Percentiles rank a stretch among this genome's conserved stretches.
phyloP scores from a whole-genome alignment of 345 rosid genomes.

The Citrus medica region DNA sequence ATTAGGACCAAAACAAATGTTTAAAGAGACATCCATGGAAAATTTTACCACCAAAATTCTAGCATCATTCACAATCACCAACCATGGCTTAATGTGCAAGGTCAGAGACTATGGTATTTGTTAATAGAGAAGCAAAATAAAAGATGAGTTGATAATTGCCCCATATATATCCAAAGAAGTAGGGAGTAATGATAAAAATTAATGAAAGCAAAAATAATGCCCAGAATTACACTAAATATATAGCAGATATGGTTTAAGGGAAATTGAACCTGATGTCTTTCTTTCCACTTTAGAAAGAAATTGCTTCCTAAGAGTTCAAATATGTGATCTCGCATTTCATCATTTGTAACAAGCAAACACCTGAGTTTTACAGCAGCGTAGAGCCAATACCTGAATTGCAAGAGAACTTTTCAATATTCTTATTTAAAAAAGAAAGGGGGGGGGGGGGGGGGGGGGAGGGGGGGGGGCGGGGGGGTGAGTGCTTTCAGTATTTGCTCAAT shows the following conservation, averaged over 20 bases:
- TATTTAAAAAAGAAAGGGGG: neutral
- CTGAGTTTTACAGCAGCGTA: constrained; percentile 78
- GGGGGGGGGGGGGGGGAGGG: no score
- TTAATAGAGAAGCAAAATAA: neutral
- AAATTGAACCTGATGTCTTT: constrained; percentile 67
- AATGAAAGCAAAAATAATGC: neutral
- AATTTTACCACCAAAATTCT: neutral
- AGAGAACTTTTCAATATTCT: neutral
- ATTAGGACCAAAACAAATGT: neutral
- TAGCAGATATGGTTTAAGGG: neutral
- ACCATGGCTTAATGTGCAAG: neutral
- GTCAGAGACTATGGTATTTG: neutral
- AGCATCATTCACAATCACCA: neutral
- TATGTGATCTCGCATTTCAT: constrained; percentile 95
- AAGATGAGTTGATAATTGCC: neutral
- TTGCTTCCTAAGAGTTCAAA: constrained; percentile 71
- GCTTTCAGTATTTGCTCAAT: neutral
- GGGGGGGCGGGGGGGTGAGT: no score
- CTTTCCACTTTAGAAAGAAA: constrained; percentile 84
- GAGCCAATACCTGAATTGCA: constrained; percentile 73
- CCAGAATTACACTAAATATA: neutral
- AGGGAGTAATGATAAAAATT: neutral
- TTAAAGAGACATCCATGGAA: neutral
- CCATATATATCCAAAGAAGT: neutral
- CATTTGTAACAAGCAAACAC: constrained; percentile 83